These are phyloP conservation scores for Chlorella vulgaris DNA, from an alignment of 139 green algal genomes.

Conservation along the genomic window DNA sequence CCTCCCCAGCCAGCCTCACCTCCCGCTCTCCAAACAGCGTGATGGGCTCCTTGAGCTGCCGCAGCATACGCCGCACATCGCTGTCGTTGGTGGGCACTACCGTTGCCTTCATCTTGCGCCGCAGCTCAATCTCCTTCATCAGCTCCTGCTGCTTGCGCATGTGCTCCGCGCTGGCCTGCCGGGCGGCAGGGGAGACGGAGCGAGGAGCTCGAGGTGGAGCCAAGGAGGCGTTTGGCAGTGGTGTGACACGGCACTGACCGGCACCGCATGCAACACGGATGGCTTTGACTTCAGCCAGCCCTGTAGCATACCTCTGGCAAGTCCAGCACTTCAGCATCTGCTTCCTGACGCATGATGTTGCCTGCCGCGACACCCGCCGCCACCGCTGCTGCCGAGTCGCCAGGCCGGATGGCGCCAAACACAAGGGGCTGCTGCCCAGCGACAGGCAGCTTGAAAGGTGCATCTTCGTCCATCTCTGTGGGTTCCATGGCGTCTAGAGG, in stretches of 20 bases:
- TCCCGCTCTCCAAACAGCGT: slow-evolving; percentile 96
- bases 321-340: slow-evolving; percentile 48
- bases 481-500: background rate
- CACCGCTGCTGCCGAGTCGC: slow-evolving; percentile 16
- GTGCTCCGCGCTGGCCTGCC: slow-evolving; percentile 47
- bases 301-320: slow-evolving; percentile 32
- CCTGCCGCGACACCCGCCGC: slow-evolving; percentile 45
- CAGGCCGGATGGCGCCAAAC: slow-evolving; percentile 32
- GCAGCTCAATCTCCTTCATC: slow-evolving; percentile 79
- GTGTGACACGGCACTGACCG: background rate
- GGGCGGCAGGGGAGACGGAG: background rate
- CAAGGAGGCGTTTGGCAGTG: background rate
- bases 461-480: slow-evolving; percentile 5
- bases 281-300: background rate
- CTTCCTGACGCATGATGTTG: slow-evolving; percentile 49
- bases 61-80: slow-evolving; percentile 78
- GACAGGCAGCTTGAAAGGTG: background rate
- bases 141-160: slow-evolving; percentile 67
- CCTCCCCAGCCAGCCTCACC: no score
- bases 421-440: background rate
- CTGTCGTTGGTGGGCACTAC: slow-evolving; percentile 80
- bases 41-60: slow-evolving; percentile 85
- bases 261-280: background rate
- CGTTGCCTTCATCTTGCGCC: slow-evolving; percentile 61
- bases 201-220: no score